Evolutionary conservation across 352 stramenopile species (phyloP).

Genomic region (Phytopythium vexans): DNA sequence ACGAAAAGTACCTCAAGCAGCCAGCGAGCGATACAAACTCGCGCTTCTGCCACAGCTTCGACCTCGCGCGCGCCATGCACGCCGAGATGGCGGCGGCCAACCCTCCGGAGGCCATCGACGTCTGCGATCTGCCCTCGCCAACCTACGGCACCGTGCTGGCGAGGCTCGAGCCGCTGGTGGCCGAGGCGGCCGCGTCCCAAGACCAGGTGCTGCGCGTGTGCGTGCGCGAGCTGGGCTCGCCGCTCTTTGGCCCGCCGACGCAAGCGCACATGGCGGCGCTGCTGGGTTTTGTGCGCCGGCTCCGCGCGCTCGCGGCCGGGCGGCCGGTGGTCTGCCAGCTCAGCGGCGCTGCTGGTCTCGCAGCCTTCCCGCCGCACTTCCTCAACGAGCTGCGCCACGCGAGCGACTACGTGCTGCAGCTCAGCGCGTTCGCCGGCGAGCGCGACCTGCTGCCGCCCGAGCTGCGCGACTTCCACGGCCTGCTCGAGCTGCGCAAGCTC

Average conservation of each 20-base stretch:
- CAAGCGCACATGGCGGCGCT: conserved; percentile 39
- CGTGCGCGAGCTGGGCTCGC: conserved; percentile 41
- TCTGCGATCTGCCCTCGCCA: conserved; percentile 2
- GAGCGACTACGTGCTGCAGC: conserved; percentile 55
- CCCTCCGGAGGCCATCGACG: conserved; percentile 27
- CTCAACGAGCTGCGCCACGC: conserved; percentile 44
- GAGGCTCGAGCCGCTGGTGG: conserved; percentile 17
- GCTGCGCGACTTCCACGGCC: conserved; percentile 55
- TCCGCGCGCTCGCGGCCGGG: conserved; percentile 23
- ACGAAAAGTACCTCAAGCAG: conserved; percentile 50
- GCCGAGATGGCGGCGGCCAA: conserved; percentile 42
- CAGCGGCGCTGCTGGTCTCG: conserved; percentile 18
- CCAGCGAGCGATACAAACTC: conserved; percentile 5
- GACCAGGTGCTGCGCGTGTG: conserved; percentile 40
- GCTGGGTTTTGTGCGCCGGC: conserved; percentile 28
- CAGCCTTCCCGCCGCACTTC: conserved; percentile 27
- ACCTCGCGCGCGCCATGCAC: conserved; percentile 61
- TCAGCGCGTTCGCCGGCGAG: conserved; percentile 56
- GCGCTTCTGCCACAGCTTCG: conserved; percentile 75
- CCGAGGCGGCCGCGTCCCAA: conserved; percentile 4
- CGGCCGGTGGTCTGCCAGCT: conserved; percentile 23
- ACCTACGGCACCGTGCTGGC: conserved; percentile 30
- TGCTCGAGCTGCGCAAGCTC: conserved; percentile 56
- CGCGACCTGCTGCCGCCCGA: conserved; percentile 54
- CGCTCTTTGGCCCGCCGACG: conserved; percentile 26